phyloP scores from a whole-genome alignment of 176 grass and related monocot species.

The Miscanthus lutarioriparius region DNA sequence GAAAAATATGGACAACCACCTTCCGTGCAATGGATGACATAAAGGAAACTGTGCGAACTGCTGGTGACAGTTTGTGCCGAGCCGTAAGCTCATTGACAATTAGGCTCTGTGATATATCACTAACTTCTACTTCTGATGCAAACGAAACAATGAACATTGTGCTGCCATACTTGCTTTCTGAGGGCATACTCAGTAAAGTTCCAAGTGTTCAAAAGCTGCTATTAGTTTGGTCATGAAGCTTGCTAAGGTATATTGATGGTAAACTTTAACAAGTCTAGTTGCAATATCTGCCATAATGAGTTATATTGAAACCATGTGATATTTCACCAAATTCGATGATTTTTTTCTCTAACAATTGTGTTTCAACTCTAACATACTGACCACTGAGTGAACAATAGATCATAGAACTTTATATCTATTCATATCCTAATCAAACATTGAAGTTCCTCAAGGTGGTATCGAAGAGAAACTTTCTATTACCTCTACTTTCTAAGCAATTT shows the following conservation, averaged over 20 bases:
- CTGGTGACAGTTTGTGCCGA: conserved; percentile 92
- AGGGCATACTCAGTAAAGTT: conserved; percentile 98
- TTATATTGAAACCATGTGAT: not conserved
- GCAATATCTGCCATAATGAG: not conserved
- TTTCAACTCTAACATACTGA: conserved; percentile 5
- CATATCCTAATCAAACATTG: not conserved
- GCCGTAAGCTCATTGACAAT: conserved; percentile 80
- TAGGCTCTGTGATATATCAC: conserved; percentile 81
- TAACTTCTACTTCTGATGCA: conserved; percentile 80
- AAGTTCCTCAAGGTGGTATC: not conserved
- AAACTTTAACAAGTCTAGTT: conserved; percentile 21
- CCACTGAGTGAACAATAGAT: not conserved
- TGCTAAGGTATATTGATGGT: conserved; percentile 61
- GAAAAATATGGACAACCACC: conserved; percentile 79
- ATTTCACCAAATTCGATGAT: conserved; percentile 14
- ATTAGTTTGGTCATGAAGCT: conserved; percentile 96
- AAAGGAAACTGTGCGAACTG: conserved; percentile 96
- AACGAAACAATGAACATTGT: conserved; percentile 88
- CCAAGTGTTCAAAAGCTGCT: conserved; percentile 81
- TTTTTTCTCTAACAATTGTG: conserved; percentile 12
- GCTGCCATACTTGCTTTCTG: conserved; percentile 86
- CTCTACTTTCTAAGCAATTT: conserved; percentile 5
- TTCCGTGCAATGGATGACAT: conserved; percentile 99
- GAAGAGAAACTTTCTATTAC: not conserved
- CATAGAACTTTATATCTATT: not conserved